Evolutionary conservation across 257 asterid genomes (phyloP), one percentile per base, ranked within the genome.

Genomic region (Phtheirospermum japonicum): DNA sequence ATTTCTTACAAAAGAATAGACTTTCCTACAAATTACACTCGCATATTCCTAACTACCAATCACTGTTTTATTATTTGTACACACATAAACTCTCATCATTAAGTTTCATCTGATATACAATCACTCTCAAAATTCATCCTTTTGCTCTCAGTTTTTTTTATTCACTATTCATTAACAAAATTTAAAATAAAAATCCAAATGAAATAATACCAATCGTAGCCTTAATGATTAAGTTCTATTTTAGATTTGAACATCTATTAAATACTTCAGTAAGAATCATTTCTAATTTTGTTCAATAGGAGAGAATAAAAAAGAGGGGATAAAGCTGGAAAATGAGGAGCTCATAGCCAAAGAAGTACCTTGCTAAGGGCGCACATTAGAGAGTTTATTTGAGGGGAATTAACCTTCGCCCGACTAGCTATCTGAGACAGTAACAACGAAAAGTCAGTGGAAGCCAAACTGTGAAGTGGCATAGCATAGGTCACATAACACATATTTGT

Each of bases 391-490:
- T 83, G 78, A 67, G 97, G 90, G 51, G 88, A 83, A 71, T 86
- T 80, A 30, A 85, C 73, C 81, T 85, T 92, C 9, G 88, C 97
- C 56, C 99, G 90, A 16, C 89, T 83, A 26, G 97, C 86, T 49
- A 89, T 74, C 97, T 92, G 83, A 59, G 73, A 58, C 36, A 74
- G 34, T 34, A 5, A 71, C 3, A 19, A 65, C 4, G 9, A 66
- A 32, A 70, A 36, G 49, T 20, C 58, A 57, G 31, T 8, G 42
- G 49, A 59, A 61, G 30, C 26, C 26, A 63, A 19, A 23, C 18
- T n/a, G 62, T 63, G 30, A 31, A 32, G 39, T 26, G 17, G 32
- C 57, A 57, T 50, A 4, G 7, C 28, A 36, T 61, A 62, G 54
- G 26, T 17, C 30, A 32, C 53, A 50, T 26, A 14, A 64, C 8